Base-by-base conservation (phyloP, 2,329 filamentous ascomycete genomes). In the Beauveria rudraprayagi region DNA sequence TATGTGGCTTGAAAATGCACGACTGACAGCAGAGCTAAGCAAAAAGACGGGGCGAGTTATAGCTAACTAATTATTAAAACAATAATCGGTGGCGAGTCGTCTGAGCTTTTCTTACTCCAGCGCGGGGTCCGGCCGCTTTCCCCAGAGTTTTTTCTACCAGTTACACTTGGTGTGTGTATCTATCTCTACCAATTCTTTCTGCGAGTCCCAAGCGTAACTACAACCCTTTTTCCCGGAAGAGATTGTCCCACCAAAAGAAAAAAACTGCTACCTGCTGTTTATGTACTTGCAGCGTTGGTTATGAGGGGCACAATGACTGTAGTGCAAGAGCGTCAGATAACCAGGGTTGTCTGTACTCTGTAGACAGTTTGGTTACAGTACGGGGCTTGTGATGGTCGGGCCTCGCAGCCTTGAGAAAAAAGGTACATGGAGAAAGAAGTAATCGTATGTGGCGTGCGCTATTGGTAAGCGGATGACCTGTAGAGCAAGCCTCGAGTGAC, bases 391-490 rank as follows among this genome's bases (percentile, higher is more conserved):
- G 4, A 41, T 53, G 24, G 14, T 17, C 24, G 34, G 34, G 30
- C n/a, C 48, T 51, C 14, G 26, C 48, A 30, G 7, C 48, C 24
- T 2, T 43, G 7, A 19, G 26, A 24, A 5, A 22, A 43, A 19
- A 11, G 34, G 11, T 6, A 37, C 34, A 5, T 5, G 34, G 11
- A 37, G 11, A 34, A 34, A 34, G 30, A 37, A 37, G 1, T 11
- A 34, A 34, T 34, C 30, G 30, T 11, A 34, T 37, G 56, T 58
- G 56, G 56, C 56, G 56, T 37, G 11, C 47, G 2, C 34, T 37
- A 59, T 59, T 44, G 37, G 40, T 34, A 51, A 59, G 30, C 24
- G 44, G 17, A 59, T 52, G 56, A 59, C 56, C 47, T 50, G 30
- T 50, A 6, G 10, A 19, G 24, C 37, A 44, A 43, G 47, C 47